Evolutionary conservation across 2,329 filamentous ascomycete species (phyloP).

Genomic region (Cladosporium sp.): DNA sequence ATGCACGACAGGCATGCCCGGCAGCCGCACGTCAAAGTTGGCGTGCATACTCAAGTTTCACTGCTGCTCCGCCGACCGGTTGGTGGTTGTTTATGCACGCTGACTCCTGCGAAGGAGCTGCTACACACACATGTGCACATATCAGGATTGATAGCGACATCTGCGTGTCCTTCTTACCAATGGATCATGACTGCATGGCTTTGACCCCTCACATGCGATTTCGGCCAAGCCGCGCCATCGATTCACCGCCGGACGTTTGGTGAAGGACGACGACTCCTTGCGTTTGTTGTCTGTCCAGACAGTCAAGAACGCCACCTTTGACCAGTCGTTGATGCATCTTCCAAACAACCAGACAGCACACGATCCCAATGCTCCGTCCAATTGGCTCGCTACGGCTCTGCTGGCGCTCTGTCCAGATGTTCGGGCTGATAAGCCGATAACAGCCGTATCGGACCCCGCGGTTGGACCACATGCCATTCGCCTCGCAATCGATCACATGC

Average conservation of each 20-base stretch:
- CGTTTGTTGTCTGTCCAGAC: too few relatives aligned
- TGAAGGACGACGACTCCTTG: too few relatives aligned
- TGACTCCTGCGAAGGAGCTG: too few relatives aligned
- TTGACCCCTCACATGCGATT: constrained; percentile 1
- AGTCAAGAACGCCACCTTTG: too few relatives aligned
- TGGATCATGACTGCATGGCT: neutral
- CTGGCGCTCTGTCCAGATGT: neutral
- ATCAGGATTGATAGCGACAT: constrained; percentile 3
- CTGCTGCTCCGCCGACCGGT: neutral
- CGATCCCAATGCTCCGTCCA: neutral
- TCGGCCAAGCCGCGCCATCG: neutral
- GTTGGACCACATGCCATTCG: constrained; percentile 3
- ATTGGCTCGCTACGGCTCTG: constrained; percentile 1
- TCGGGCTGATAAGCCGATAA: constrained; percentile 12
- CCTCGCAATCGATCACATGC: constrained; percentile 5
- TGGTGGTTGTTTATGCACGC: neutral
- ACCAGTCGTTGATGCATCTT: too few relatives aligned
- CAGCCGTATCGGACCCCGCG: constrained; percentile 8
- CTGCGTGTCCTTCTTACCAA: neutral
- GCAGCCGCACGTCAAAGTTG: neutral
- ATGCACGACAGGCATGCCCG: neutral
- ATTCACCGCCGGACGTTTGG: too few relatives aligned
- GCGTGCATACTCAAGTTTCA: neutral
- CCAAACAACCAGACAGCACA: neutral
- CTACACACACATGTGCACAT: neutral